Evolutionary conservation across 345 rosid genomes (phyloP).

Genomic region (Erucastrum elatum): DNA sequence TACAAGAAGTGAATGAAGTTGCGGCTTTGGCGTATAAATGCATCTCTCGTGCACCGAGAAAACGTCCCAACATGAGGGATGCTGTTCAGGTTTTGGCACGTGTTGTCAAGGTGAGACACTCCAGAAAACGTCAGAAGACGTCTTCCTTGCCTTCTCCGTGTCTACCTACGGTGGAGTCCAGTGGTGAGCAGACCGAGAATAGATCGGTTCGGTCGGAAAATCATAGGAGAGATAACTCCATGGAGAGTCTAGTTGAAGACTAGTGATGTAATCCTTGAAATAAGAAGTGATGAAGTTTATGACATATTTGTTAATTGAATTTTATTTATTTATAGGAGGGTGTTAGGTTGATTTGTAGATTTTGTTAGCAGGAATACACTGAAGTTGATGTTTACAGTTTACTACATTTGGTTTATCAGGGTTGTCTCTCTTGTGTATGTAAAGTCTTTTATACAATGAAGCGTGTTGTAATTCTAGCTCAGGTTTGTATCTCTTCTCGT

Average conservation of each 20-base stretch:
- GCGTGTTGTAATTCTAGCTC: too few relatives aligned
- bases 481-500: too few relatives aligned
- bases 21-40: slow-evolving; percentile 91
- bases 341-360: slow-evolving; percentile 8
- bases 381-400: slow-evolving; percentile 25
- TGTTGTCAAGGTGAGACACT: slow-evolving; percentile 65
- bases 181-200: slow-evolving; percentile 14
- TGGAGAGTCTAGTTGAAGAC: slow-evolving; percentile 64
- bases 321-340: background rate
- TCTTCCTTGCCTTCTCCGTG: slow-evolving; percentile 36
- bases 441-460: too few relatives aligned
- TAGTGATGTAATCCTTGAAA: slow-evolving; percentile 40
- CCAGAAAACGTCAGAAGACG: slow-evolving; percentile 57
- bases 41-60: slow-evolving; percentile 65
- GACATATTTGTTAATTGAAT: background rate
- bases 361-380: slow-evolving; percentile 14
- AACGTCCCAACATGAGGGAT: slow-evolving; percentile 94
- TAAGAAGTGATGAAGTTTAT: background rate
- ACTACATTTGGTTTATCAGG: background rate
- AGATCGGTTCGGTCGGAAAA: slow-evolving; percentile 36
- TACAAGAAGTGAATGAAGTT: slow-evolving; percentile 79
- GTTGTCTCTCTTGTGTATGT: slow-evolving; percentile 19
- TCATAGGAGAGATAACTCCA: slow-evolving; percentile 61
- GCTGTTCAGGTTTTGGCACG: slow-evolving; percentile 80
- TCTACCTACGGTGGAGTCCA: slow-evolving; percentile 4